Conservation (phyloP, 148 eudicot species). For the Rhododendron ovatum region DNA sequence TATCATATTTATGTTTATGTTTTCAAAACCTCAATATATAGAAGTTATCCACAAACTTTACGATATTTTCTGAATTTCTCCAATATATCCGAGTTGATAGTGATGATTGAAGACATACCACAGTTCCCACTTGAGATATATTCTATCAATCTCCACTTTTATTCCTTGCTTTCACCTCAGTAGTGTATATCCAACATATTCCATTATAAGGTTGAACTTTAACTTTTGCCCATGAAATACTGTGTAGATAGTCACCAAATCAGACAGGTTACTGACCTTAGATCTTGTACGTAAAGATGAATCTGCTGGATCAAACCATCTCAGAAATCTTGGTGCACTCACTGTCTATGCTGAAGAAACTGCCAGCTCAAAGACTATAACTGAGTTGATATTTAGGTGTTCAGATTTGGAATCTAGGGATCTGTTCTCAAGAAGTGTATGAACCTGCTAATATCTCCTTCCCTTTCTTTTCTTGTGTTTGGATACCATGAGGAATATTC, state of each 20-base stretch:
- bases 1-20: background rate
- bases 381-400: constrained; percentile 77
- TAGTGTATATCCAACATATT: background rate
- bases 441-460: constrained; percentile 20
- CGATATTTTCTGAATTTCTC: background rate
- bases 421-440: constrained; percentile 90
- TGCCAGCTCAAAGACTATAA: constrained; percentile 61
- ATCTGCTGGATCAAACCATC: constrained; percentile 32
- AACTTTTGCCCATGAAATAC: constrained; percentile 15
- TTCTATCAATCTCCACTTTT: background rate
- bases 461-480: constrained; percentile 9
- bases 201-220: background rate
- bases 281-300: constrained; percentile 53
- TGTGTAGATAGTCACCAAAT: constrained; percentile 68
- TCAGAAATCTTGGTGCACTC: constrained; percentile 54
- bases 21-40: background rate
- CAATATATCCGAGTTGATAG: background rate
- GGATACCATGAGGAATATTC: constrained; percentile 7
- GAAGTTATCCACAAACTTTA: background rate
- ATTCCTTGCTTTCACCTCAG: background rate
- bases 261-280: constrained; percentile 48
- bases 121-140: background rate
- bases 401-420: constrained; percentile 85
- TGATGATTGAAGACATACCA: background rate
- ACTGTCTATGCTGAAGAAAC: constrained; percentile 83